phyloP scores from a whole-genome alignment of 148 eudicot genomes.

The Arctostaphylos glauca region DNA sequence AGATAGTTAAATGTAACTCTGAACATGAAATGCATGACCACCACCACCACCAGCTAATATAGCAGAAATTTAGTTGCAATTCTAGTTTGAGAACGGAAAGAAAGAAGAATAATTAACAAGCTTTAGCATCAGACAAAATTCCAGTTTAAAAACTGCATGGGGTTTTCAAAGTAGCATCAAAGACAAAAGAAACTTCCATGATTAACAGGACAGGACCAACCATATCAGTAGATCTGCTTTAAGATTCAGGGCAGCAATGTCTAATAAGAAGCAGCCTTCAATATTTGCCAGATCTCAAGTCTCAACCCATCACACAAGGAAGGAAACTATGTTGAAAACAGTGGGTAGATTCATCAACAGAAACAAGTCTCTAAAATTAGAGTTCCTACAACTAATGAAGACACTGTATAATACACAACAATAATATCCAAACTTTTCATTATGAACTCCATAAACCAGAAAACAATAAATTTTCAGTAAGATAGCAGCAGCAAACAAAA shows the following conservation, averaged over 20 bases:
- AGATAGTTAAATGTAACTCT: not conserved
- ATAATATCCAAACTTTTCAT: not conserved
- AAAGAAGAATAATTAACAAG: not conserved
- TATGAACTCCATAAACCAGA: not conserved
- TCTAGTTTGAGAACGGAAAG: not conserved
- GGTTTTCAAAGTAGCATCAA: not conserved
- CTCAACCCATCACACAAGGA: not conserved
- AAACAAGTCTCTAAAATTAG: not conserved
- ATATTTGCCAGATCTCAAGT: too few species aligned
- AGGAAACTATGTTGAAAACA: not conserved
- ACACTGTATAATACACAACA: not conserved
- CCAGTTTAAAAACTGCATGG: not conserved
- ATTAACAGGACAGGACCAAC: not conserved
- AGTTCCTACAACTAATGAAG: not conserved
- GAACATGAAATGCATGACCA: not conserved
- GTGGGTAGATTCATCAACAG: not conserved
- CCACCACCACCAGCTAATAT: not conserved
- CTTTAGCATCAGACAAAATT: not conserved
- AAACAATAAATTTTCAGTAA: not conserved
- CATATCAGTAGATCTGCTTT: too few species aligned
- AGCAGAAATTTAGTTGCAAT: not conserved
- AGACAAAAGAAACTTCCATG: not conserved
- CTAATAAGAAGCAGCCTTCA: too few species aligned
- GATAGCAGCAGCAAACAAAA: not conserved
- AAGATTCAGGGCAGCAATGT: too few species aligned